Percentiles rank a stretch among this genome's conserved stretches.
phyloP scores from a whole-genome alignment of 2,329 filamentous ascomycete species.

The Aspergillus costaricaensis region DNA sequence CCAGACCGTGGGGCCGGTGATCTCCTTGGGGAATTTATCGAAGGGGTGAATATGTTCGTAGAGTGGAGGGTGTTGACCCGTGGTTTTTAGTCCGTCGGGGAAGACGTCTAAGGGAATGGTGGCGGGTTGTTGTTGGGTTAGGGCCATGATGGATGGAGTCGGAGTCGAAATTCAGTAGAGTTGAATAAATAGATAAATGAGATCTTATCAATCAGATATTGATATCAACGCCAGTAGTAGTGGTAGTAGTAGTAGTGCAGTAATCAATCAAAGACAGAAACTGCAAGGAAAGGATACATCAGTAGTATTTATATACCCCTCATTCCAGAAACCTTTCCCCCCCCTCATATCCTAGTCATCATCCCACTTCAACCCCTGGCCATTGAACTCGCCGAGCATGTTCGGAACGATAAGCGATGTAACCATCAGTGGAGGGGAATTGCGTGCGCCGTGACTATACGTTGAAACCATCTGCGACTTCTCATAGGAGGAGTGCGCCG shows the following conservation, averaged over 20 bases:
- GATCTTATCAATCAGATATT: background rate
- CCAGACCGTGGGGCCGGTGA: conserved; percentile 74
- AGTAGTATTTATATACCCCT: background rate
- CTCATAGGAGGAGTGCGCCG: background rate
- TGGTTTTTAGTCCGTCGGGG: conserved; percentile 66
- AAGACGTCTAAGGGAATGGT: conserved; percentile 53
- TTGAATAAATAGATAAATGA: background rate
- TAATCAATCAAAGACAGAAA: background rate
- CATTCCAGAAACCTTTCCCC: background rate
- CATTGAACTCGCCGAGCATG: background rate
- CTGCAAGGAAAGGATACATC: background rate
- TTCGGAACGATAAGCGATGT: background rate
- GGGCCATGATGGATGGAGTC: conserved; percentile 21
- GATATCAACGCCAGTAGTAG: background rate
- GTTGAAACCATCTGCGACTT: background rate
- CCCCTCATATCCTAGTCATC: background rate
- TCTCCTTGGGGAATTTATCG: conserved; percentile 68
- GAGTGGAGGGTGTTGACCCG: conserved; percentile 71
- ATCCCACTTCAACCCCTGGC: background rate
- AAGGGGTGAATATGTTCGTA: conserved; percentile 68
- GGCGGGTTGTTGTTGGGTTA: conserved; percentile 43
- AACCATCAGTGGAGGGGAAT: conserved; percentile 6
- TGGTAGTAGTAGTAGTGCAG: background rate
- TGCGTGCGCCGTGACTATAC: background rate
- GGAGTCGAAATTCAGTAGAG: too few species aligned